Conservation (phyloP, 2,329 filamentous ascomycete genomes). For the Venturia aucupariae region DNA sequence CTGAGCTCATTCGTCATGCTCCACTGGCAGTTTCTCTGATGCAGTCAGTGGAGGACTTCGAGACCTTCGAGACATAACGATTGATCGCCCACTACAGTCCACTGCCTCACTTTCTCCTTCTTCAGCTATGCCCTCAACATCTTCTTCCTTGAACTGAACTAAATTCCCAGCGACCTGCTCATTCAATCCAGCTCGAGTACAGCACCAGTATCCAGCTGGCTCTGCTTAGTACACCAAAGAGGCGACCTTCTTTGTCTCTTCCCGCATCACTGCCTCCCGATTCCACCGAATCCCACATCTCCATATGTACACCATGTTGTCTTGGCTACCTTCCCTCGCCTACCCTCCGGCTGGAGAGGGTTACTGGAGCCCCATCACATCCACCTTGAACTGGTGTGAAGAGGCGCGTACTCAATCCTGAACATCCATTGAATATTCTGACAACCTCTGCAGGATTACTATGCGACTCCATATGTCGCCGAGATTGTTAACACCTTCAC, state of each 20-base stretch:
- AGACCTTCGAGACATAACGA: neutral
- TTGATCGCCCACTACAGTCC: neutral
- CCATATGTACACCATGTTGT: neutral
- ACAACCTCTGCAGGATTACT: slow-evolving; percentile 51
- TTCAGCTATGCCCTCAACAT: neutral
- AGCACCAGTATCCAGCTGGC: neutral
- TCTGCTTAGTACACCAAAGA: neutral
- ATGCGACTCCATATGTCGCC: slow-evolving; percentile 64
- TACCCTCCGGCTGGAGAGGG: slow-evolving; percentile 46
- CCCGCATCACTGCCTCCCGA: neutral
- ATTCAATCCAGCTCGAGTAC: neutral
- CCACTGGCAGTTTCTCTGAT: no score
- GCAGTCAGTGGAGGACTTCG: no score
- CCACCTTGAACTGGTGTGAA: slow-evolving; percentile 72
- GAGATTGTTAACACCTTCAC: slow-evolving; percentile 75
- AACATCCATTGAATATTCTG: neutral
- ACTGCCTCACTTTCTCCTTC: neutral
- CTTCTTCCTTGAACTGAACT: no score
- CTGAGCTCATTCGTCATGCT: slow-evolving; percentile 3
- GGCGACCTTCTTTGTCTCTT: neutral
- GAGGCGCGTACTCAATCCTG: slow-evolving; percentile 43
- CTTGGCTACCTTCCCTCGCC: slow-evolving; percentile 27
- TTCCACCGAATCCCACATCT: neutral
- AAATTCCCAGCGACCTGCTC: no score
- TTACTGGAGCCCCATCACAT: slow-evolving; percentile 61